Percentiles rank a stretch among this genome's conserved stretches.
phyloP scores from a whole-genome alignment of 2,329 filamentous ascomycete genomes.

The Scleromitrula shiraiana region DNA sequence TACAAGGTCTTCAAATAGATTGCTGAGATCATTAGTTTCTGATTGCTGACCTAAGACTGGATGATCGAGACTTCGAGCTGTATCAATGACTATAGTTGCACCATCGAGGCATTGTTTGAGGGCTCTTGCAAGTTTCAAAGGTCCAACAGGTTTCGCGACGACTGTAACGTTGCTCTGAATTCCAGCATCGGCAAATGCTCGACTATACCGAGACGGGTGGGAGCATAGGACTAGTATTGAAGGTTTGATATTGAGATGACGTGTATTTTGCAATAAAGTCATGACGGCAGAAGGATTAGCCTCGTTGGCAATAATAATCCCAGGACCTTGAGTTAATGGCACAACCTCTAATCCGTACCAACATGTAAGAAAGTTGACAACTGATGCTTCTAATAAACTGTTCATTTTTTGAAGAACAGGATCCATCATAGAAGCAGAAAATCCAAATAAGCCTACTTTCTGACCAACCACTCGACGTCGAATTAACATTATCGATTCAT shows the following conservation, averaged over 20 bases:
- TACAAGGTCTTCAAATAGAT: slow-evolving; percentile 25
- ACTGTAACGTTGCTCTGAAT: slow-evolving; percentile 22
- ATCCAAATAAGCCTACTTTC: slow-evolving; percentile 24
- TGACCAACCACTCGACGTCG: slow-evolving; percentile 17
- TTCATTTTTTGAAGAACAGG: slow-evolving; percentile 18
- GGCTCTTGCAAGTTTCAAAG: slow-evolving; percentile 28
- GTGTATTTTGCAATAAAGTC: slow-evolving; percentile 9
- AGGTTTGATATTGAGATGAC: slow-evolving; percentile 13
- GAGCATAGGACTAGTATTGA: slow-evolving; percentile 26
- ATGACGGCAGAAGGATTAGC: slow-evolving; percentile 14
- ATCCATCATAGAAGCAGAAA: slow-evolving; percentile 20
- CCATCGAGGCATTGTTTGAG: slow-evolving; percentile 23
- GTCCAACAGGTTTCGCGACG: slow-evolving; percentile 28
- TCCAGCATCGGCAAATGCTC: slow-evolving; percentile 10
- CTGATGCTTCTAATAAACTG: slow-evolving; percentile 20
- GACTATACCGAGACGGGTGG: slow-evolving; percentile 22
- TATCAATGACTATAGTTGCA: background rate
- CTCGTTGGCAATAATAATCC: slow-evolving; percentile 26
- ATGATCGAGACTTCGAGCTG: slow-evolving; percentile 12
- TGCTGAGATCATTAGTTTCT: slow-evolving; percentile 22
- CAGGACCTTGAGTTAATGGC: slow-evolving; percentile 17
- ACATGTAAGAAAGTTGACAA: slow-evolving; percentile 23
- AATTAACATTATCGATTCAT: slow-evolving; percentile 23
- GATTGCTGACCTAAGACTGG: slow-evolving; percentile 5
- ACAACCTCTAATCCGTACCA: slow-evolving; percentile 29